Percentiles rank a stretch among this genome's conserved stretches.
phyloP scores from a whole-genome alignment of 2,329 filamentous ascomycete genomes.

The Fusarium chaquense region DNA sequence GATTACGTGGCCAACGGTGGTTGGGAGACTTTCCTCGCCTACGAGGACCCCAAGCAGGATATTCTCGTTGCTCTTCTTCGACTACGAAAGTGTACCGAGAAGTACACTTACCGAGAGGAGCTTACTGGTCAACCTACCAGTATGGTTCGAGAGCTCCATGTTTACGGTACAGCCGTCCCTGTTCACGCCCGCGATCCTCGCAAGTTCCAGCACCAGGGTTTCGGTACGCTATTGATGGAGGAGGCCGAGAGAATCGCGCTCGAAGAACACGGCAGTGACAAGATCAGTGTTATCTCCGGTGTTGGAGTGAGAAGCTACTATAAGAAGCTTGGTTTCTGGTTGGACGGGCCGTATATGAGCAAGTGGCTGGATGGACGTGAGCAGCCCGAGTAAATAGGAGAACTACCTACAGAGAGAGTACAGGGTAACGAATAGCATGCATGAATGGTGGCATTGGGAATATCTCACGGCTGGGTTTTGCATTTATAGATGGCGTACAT shows the following conservation, averaged over 20 bases:
- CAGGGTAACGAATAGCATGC: constrained; percentile 23
- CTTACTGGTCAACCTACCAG: constrained; percentile 88
- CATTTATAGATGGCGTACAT: constrained; percentile 43
- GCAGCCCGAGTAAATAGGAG: constrained; percentile 26
- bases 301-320: constrained; percentile 98
- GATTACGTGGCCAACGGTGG: constrained; percentile 96
- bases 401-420: constrained; percentile 7
- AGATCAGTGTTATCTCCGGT: constrained; percentile 98
- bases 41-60: constrained; percentile 98
- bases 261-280: constrained; percentile 91
- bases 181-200: constrained; percentile 94
- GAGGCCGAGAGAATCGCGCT: constrained; percentile 95
- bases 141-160: constrained; percentile 92
- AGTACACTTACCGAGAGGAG: constrained; percentile 92
- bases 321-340: constrained; percentile 88
- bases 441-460: constrained; percentile 25
- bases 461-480: constrained; percentile 33
- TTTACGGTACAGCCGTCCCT: constrained; percentile 97
- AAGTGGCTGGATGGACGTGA: constrained; percentile 69
- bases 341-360: constrained; percentile 90
- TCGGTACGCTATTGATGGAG: constrained; percentile 96
- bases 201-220: constrained; percentile 99
- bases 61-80: constrained; percentile 93
- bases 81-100: constrained; percentile 88
- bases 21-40: constrained; percentile 98